These are phyloP conservation scores for Fusarium gaditjirri DNA, from an alignment of 2,329 filamentous ascomycete genomes.

Conservation along the genomic window DNA sequence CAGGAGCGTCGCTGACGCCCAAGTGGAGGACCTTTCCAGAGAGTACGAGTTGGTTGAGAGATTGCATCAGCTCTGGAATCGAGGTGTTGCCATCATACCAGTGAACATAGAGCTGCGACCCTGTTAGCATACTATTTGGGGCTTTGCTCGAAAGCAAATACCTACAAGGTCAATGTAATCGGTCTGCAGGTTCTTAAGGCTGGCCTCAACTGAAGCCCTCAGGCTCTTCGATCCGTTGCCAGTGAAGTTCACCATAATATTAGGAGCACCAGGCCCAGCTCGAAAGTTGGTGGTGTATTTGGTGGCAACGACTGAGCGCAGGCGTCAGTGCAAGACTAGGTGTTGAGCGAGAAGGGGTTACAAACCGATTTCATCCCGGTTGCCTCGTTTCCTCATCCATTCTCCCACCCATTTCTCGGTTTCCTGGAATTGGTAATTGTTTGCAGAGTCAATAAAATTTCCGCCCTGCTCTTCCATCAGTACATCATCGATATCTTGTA, in stretches of 20 bases:
- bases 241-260: slow-evolving; percentile 62
- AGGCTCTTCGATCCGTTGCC: slow-evolving; percentile 73
- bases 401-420: slow-evolving; percentile 75
- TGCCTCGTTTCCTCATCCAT: slow-evolving; percentile 74
- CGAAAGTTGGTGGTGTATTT: slow-evolving; percentile 73
- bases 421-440: slow-evolving; percentile 73
- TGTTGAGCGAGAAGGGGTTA: not conserved
- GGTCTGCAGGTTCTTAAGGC: slow-evolving; percentile 70
- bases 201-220: slow-evolving; percentile 64
- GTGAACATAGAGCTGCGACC: slow-evolving; percentile 64
- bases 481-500: not conserved
- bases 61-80: slow-evolving; percentile 75
- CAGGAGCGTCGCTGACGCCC: slow-evolving; percentile 74
- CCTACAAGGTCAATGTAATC: slow-evolving; percentile 74
- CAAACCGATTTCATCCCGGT: slow-evolving; percentile 71
- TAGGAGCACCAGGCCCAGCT: slow-evolving; percentile 52
- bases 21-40: slow-evolving; percentile 73
- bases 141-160: not conserved
- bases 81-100: slow-evolving; percentile 77
- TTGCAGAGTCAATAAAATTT: slow-evolving; percentile 79
- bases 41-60: slow-evolving; percentile 68
- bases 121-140: not conserved
- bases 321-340: not conserved
- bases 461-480: slow-evolving; percentile 54
- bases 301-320: slow-evolving; percentile 69